A percentile compares a stretch with the other conserved stretches of the same genome.
Evolutionary conservation across 1,284 basidiomycete genomes (phyloP).

Genomic region (Porodaedalea pini): DNA sequence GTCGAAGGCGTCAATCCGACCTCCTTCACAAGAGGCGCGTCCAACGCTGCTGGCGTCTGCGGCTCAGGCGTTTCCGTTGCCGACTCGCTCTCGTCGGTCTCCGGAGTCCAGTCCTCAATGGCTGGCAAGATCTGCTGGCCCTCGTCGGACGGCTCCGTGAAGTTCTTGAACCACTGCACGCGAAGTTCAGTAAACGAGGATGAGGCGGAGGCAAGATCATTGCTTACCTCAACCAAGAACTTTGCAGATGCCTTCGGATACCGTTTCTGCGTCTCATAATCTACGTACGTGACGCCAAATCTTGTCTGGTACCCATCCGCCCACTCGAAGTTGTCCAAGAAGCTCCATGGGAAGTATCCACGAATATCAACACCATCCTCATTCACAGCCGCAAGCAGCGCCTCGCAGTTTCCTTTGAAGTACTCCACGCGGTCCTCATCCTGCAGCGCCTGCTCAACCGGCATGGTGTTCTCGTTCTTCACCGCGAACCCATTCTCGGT

Average conservation of each 20-base stretch:
- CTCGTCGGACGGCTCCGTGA: background rate
- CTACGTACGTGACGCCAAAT: constrained; percentile 64
- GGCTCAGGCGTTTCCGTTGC: constrained; percentile 7
- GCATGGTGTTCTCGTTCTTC: constrained; percentile 57
- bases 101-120: background rate
- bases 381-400: constrained; percentile 55
- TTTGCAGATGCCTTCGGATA: constrained; percentile 65
- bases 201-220: no score
- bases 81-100: constrained; percentile 9
- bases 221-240: constrained; percentile 43
- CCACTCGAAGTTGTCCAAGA: constrained; percentile 78
- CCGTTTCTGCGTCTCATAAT: constrained; percentile 67
- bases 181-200: background rate
- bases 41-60: background rate
- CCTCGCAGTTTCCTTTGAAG: constrained; percentile 60
- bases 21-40: constrained; percentile 4
- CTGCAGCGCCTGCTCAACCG: constrained; percentile 53
- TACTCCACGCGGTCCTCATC: constrained; percentile 68
- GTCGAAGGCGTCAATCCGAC: background rate
- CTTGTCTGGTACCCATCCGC: constrained; percentile 62
- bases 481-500: constrained; percentile 75
- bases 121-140: constrained; percentile 1
- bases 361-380: constrained; percentile 65
- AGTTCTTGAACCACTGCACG: constrained; percentile 15
- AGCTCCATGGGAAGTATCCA: constrained; percentile 72